Base-by-base conservation (phyloP, 805 yeast species). In the Schwanniomyces occidentalis region DNA sequence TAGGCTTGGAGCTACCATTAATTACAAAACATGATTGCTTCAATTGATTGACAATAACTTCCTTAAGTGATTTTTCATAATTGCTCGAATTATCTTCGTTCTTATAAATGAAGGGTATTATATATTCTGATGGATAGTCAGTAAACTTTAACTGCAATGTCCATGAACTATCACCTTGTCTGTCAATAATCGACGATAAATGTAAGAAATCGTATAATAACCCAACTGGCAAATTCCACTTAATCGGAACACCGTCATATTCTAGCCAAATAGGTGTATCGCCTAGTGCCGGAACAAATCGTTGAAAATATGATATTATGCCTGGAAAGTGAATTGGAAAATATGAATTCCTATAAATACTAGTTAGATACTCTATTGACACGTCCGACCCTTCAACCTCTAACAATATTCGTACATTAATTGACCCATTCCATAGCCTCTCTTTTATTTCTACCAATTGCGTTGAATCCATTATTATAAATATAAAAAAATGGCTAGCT, bases 191-290 rank as follows among this genome's bases (percentile, higher is more conserved):
- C 18, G 46, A 32, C 15, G 68, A 53, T 2, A 66, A 63, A n/a
- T 65, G 58, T 37, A 74, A 50, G 6, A 67, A 58, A 46, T 87
- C 95, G 49, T 71, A 78, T 2, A 80, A 54, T 4, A 83, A 59
- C 0, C 95, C 95, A 1, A 81, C 56, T 0, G 96, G 96, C 42
- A 77, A 64, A 44, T 84, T 78, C 95, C 96, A 88, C 32, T 73
- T 69, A 19, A 89, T 42, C 0, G 93, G 88, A 2, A 70, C 78
- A 4, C 62, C 71, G 20, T 80, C 82, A 50, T 66, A 73, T 42
- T 78, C 87, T 22, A 87, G 65, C 95, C 95, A 88, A 61, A 63
- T 34, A 1, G 62, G 56, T 49, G 40, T 2, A 38, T 20, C 30
- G 43, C 26, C 5, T 37, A 59, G 12, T 47, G 38, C 14, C 29